Percentiles rank a stretch among this genome's conserved stretches.
These are phyloP conservation scores for Byssoonygena ceratinophila DNA, from an alignment of 2,329 filamentous ascomycete species.

Conservation along the genomic window DNA sequence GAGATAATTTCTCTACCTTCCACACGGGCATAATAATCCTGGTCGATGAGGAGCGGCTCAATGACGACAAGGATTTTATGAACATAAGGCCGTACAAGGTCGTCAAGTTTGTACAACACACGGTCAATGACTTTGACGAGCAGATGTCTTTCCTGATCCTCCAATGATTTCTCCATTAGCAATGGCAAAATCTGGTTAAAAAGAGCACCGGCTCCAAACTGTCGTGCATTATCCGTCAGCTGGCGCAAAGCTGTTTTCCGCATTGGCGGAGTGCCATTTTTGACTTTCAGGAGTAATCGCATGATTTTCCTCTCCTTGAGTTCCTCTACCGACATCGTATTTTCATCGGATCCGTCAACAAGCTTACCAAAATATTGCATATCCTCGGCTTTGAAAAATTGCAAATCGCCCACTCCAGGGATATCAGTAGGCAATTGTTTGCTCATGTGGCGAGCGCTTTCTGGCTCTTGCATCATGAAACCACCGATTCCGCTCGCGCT, in stretches of 20 bases:
- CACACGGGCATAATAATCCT: conserved; percentile 97
- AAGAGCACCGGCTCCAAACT: conserved; percentile 84
- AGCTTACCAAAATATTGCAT: conserved; percentile 99
- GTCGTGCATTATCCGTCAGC: conserved; percentile 91
- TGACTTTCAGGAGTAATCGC: conserved; percentile 91
- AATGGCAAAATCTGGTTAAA: conserved; percentile 97
- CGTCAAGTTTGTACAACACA: conserved; percentile 95
- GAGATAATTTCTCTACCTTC: conserved; percentile 98
- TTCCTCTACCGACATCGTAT: conserved; percentile 82
- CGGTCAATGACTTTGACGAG: conserved; percentile 98
- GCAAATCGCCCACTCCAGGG: conserved; percentile 85
- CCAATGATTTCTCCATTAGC: conserved; percentile 95
- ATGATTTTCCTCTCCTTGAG: conserved; percentile 98
- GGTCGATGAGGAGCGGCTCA: conserved; percentile 95
- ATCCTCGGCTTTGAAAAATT: conserved; percentile 97
- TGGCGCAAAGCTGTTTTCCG: conserved; percentile 94
- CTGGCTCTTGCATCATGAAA: conserved; percentile 96
- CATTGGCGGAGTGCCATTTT: conserved; percentile 98
- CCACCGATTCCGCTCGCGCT: conserved; percentile 56
- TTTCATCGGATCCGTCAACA: conserved; percentile 87
- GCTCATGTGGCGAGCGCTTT: conserved; percentile 68
- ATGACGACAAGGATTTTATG: conserved; percentile 99
- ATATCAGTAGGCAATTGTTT: conserved; percentile 89
- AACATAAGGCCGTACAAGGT: conserved; percentile 87
- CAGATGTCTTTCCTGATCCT: conserved; percentile 95